phyloP scores from a whole-genome alignment of 2,329 filamentous ascomycete species.

The Parasarocladium wereldwijsianum region DNA sequence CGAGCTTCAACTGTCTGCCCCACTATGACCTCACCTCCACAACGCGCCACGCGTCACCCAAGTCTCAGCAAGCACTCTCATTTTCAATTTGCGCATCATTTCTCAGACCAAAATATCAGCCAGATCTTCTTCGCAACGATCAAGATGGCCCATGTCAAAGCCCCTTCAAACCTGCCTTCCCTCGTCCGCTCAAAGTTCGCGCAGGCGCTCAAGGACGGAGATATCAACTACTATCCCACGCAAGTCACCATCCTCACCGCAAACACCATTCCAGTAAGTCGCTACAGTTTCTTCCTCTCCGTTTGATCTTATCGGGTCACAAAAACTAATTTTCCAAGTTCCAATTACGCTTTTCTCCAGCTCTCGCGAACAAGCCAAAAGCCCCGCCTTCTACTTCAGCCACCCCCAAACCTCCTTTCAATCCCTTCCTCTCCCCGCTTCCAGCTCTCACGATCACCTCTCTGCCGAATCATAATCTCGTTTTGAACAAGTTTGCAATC shows the following conservation, averaged over 20 bases:
- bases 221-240: constrained; percentile 39
- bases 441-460: constrained; percentile 35
- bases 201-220: constrained; percentile 29
- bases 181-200: constrained; percentile 35
- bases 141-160: constrained; percentile 24
- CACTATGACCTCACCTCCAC: too few species aligned
- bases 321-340: constrained; percentile 32
- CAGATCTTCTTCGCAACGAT: not conserved
- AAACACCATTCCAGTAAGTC: constrained; percentile 27
- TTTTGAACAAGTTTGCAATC: constrained; percentile 64
- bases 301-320: not conserved
- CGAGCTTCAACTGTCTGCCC: too few species aligned
- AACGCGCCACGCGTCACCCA: too few species aligned
- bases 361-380: constrained; percentile 53
- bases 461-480: constrained; percentile 44
- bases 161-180: constrained; percentile 31
- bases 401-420: constrained; percentile 25
- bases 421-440: constrained; percentile 51
- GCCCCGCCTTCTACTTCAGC: constrained; percentile 19
- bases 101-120: too few species aligned
- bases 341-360: constrained; percentile 56
- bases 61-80: too few species aligned
- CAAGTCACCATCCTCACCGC: constrained; percentile 32
- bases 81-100: too few species aligned
- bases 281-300: not conserved